Conservation (phyloP, 805 yeast species). For the Candida pini region DNA sequence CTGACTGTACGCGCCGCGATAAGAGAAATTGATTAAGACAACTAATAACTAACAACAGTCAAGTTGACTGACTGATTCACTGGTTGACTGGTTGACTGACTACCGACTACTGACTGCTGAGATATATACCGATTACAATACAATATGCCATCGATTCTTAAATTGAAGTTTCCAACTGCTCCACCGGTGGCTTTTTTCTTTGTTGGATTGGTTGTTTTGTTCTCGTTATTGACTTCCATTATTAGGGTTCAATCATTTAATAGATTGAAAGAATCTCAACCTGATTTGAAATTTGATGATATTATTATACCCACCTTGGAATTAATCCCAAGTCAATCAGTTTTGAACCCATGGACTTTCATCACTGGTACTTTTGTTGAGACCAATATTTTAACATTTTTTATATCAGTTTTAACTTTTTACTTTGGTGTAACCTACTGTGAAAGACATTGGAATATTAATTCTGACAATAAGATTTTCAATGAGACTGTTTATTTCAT, state of each 20-base stretch:
- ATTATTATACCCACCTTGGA: slow-evolving; percentile 50
- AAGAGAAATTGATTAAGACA: too few species aligned
- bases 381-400: slow-evolving; percentile 39
- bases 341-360: slow-evolving; percentile 61
- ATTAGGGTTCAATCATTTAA: slow-evolving; percentile 36
- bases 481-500: slow-evolving; percentile 46
- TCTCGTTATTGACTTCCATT: slow-evolving; percentile 37
- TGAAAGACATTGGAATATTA: slow-evolving; percentile 43
- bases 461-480: slow-evolving; percentile 13
- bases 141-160: not conserved
- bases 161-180: slow-evolving; percentile 35
- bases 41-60: too few species aligned
- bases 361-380: slow-evolving; percentile 63
- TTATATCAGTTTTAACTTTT: slow-evolving; percentile 34
- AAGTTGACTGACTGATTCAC: too few species aligned
- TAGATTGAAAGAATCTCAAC: slow-evolving; percentile 13
- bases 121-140: too few species aligned
- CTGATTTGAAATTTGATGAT: slow-evolving; percentile 30
- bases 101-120: too few species aligned
- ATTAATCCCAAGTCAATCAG: slow-evolving; percentile 52
- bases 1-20: too few species aligned
- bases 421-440: slow-evolving; percentile 39
- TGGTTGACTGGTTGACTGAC: too few species aligned
- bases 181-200: slow-evolving; percentile 41
- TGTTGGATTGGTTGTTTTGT: slow-evolving; percentile 31